Conservation (phyloP, 768 basidiomycete genomes). For the Brasilioporus rufonigricans region DNA sequence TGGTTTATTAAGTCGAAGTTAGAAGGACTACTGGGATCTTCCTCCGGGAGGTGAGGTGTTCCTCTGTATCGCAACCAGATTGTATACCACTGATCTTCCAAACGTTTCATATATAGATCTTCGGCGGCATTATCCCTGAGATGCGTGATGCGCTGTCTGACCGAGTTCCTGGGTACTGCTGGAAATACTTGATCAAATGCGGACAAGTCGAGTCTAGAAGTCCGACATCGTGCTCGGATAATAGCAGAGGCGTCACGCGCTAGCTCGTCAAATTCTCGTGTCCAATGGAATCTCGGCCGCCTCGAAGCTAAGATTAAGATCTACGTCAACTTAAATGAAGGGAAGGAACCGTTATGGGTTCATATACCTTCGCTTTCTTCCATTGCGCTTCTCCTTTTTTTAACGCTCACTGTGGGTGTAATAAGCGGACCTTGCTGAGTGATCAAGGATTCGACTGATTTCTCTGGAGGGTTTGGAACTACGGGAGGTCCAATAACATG, state of each 20-base stretch:
- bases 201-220: conserved; percentile 62
- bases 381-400: conserved; percentile 33
- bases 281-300: conserved; percentile 80
- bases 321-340: background rate
- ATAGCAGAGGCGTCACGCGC: conserved; percentile 83
- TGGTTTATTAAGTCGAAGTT: conserved; percentile 84
- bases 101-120: conserved; percentile 70
- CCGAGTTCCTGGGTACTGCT: conserved; percentile 66
- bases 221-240: conserved; percentile 73
- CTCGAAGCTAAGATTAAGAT: conserved; percentile 27
- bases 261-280: conserved; percentile 82
- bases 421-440: conserved; percentile 49
- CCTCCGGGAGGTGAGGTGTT: conserved; percentile 65
- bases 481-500: conserved; percentile 32
- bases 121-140: conserved; percentile 62
- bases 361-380: conserved; percentile 30
- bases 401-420: conserved; percentile 30
- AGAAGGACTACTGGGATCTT: conserved; percentile 59
- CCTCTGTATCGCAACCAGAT: conserved; percentile 75
- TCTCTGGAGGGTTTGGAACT: conserved; percentile 46
- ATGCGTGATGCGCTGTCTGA: conserved; percentile 64
- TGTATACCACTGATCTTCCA: conserved; percentile 81
- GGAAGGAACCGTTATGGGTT: background rate
- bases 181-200: conserved; percentile 81
- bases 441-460: conserved; percentile 50